These are phyloP conservation scores for Dictyostelium purpureum DNA, from an alignment of 78 protist species.

Conservation along the genomic window DNA sequence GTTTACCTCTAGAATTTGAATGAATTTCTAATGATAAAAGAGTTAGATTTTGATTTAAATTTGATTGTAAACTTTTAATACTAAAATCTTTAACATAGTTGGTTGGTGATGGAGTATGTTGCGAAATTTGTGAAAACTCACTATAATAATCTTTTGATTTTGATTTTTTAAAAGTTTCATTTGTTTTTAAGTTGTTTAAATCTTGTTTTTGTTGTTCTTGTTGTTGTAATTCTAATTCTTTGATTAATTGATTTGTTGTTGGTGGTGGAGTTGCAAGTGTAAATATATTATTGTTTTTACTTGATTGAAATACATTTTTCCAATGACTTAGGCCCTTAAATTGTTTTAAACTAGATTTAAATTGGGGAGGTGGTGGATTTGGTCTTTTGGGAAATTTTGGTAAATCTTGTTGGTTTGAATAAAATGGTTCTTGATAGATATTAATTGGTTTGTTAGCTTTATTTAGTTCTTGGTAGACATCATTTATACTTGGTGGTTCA, in stretches of 20 bases:
- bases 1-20: conserved; percentile 27
- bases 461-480: conserved; percentile 19
- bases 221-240: neutral
- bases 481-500: conserved; percentile 11
- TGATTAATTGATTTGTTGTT: neutral
- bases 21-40: conserved; percentile 79
- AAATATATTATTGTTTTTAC: neutral
- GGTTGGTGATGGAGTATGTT: conserved; percentile 7
- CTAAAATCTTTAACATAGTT: neutral
- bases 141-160: neutral
- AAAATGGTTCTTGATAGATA: conserved; percentile 59
- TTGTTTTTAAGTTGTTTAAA: neutral
- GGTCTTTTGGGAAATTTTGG: conserved; percentile 27
- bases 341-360: neutral
- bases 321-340: conserved; percentile 48
- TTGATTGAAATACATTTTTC: conserved; percentile 18
- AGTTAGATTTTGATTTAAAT: conserved; percentile 76
- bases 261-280: conserved; percentile 70
- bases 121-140: conserved; percentile 68
- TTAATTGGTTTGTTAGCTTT: conserved; percentile 24
- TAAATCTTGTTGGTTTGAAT: conserved; percentile 27
- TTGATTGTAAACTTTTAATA: neutral
- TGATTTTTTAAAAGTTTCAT: neutral
- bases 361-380: neutral
- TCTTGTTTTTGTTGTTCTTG: neutral